Conservation (phyloP, 2,329 filamentous ascomycete genomes). For the Macroventuria anomochaeta region DNA sequence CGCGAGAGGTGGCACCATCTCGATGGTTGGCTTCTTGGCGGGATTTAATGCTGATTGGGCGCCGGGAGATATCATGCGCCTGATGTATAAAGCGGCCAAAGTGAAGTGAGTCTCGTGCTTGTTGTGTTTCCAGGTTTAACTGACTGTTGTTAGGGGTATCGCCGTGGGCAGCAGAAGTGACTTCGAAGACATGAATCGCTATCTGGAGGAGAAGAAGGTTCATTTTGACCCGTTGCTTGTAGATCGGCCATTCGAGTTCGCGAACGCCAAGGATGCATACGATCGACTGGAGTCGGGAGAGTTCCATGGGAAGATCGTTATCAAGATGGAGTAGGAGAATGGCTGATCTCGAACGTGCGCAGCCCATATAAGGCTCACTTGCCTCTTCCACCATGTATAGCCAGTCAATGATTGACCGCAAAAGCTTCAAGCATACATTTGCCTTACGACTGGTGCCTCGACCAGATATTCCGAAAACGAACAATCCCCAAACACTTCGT, state of each 20-base stretch:
- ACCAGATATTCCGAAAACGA: too few relatives aligned
- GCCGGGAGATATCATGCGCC: constrained; percentile 15
- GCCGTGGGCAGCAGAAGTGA: constrained; percentile 1
- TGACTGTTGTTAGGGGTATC: background rate
- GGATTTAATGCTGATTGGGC: constrained; percentile 21
- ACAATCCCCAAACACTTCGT: too few relatives aligned
- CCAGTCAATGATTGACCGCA: too few relatives aligned
- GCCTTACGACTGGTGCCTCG: too few relatives aligned
- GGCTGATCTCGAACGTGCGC: too few relatives aligned
- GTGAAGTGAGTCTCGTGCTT: constrained; percentile 23
- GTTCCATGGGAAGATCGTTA: constrained; percentile 4
- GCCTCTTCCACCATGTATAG: too few relatives aligned
- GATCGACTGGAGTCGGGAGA: background rate
- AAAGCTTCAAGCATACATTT: too few relatives aligned
- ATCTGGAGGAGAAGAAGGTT: constrained; percentile 5
- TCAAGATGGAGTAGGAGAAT: background rate
- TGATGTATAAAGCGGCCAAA: constrained; percentile 32
- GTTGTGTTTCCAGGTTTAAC: background rate
- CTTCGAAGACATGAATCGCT: constrained; percentile 8
- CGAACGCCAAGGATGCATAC: constrained; percentile 1
- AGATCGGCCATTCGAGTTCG: constrained; percentile 3
- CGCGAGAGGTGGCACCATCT: constrained; percentile 26
- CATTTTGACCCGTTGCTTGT: background rate
- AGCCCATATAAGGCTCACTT: too few relatives aligned
- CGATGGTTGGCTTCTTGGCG: constrained; percentile 35